Base-by-base conservation (phyloP, 441 rosid species). In the Manihot esculenta region DNA sequence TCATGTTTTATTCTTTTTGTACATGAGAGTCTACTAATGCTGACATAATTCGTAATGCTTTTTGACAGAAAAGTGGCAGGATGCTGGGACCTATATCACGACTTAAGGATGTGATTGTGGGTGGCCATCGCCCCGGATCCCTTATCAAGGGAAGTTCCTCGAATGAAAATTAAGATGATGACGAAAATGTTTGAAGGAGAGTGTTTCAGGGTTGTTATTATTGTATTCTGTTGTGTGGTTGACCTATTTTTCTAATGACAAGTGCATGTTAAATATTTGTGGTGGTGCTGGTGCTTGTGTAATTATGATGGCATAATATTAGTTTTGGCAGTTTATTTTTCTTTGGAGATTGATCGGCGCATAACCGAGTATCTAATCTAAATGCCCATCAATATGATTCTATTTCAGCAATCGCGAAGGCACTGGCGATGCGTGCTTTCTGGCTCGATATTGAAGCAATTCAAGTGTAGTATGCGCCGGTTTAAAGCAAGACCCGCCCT, bases 21-120 rank as follows among this genome's bases (percentile, higher is more conserved):
- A 38, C 13, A 10, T 11, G 30, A 27, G 45, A 21, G 27, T 1
- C 3, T 30, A 30, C 33, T 17, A 1, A 30, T 0, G 30, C 24
- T 60, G 63, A 53, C 69, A 15, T 18, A 33, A n/a, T 17, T 2
- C 55, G 20, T 18, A 3, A 17, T 70, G 20, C 23, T 60, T 67
- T 33, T 71, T 60, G 50, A 56, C 91, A 91, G 98, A 93, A 80
- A 80, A 82, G 83, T 66, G 81, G 92, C 69, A 75, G 84, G 80
- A 68, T 89, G 81, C 64, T 89, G 74, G 89, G 87, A 42, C 91
- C 98, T 26, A 81, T 94, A 76, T 81, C 84, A 72, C 90, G 96
- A 48, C 83, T 95, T 48, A 92, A 88, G 82, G 91, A 89, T 62
- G 92, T 85, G 64, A 84, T 91, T 64, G 92, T 85, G n/a, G 93